Conservation (phyloP, 2,329 filamentous ascomycete species). For the Talaromyces islandicus region DNA sequence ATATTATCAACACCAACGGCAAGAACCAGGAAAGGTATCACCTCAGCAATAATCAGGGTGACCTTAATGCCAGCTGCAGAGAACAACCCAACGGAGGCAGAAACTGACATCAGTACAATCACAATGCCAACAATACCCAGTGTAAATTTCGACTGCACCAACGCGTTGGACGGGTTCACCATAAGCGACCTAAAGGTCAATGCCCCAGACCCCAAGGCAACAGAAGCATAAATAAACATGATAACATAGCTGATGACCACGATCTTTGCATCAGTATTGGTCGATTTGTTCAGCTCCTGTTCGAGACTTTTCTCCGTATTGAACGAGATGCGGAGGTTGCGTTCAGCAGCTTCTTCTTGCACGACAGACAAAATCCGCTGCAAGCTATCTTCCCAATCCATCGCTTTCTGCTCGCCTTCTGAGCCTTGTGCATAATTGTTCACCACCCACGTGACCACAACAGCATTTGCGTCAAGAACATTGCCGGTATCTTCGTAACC, state of each 20-base stretch:
- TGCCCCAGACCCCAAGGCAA: slow-evolving; percentile 84
- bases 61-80: slow-evolving; percentile 88
- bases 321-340: slow-evolving; percentile 84
- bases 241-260: slow-evolving; percentile 94
- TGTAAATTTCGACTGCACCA: slow-evolving; percentile 96
- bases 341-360: slow-evolving; percentile 69
- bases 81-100: slow-evolving; percentile 89
- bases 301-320: slow-evolving; percentile 93
- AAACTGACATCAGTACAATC: slow-evolving; percentile 96
- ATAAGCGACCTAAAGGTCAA: slow-evolving; percentile 71
- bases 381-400: slow-evolving; percentile 83
- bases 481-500: slow-evolving; percentile 62
- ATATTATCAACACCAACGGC: slow-evolving; percentile 98
- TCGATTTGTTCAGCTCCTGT: slow-evolving; percentile 94
- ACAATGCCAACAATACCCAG: slow-evolving; percentile 90
- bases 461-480: slow-evolving; percentile 66
- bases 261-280: slow-evolving; percentile 96
- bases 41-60: slow-evolving; percentile 94
- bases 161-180: slow-evolving; percentile 71
- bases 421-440: slow-evolving; percentile 76
- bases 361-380: slow-evolving; percentile 68
- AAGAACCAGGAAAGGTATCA: slow-evolving; percentile 94
- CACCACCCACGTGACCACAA: slow-evolving; percentile 92
- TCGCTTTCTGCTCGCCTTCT: slow-evolving; percentile 62
- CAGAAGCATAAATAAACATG: slow-evolving; percentile 96